Base-by-base conservation (phyloP, 345 rosid genomes). In the Trapa incisa region DNA sequence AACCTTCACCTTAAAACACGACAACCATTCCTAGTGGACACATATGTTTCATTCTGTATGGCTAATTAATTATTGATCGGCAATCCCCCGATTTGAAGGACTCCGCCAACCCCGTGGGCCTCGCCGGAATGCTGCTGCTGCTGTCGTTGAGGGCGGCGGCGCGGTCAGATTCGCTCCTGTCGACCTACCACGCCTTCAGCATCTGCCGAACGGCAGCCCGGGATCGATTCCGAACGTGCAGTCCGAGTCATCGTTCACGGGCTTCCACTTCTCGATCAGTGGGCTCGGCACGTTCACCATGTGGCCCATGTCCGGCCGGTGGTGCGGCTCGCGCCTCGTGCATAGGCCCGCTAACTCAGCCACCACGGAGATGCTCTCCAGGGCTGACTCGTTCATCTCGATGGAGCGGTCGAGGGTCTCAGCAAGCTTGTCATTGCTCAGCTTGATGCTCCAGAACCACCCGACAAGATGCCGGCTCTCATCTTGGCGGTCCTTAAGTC, bases 231-330 rank as follows among this genome's bases (percentile, higher is more conserved):
- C 86, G 0, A 67, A 50, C n/a, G 36, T 50, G n/a, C 69, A 70
- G 6, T 76, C 74, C 5, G 75, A 47, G 63, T 76, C 82, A 2
- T 78, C 67, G 9, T 17, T 17, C n/a, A 42, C 45, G 11, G 86
- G 86, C 66, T 73, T 80, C 86, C 86, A 83, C 47, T 74, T 76
- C 79, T 80, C 78, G 12, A 83, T 82, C 6, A 83, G 73, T 0
- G 76, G 82, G 32, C 72, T 61, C 57, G 80, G 72, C 32, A 80
- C 73, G 8, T 73, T 83, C 62, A 83, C 86, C 15, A 60, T 82
- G 10, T 83, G 79, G 52, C 80, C 72, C 86, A 83, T 83, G 68
- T 83, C 84, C 9, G 86, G 86, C 22, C 86, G 74, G 39, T 80
- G 84, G 65, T 66, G 66, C 45, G 84, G 86, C 45, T 83, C 86